phyloP scores from a whole-genome alignment of 306 rosid genomes.

The Castanea mollissima region DNA sequence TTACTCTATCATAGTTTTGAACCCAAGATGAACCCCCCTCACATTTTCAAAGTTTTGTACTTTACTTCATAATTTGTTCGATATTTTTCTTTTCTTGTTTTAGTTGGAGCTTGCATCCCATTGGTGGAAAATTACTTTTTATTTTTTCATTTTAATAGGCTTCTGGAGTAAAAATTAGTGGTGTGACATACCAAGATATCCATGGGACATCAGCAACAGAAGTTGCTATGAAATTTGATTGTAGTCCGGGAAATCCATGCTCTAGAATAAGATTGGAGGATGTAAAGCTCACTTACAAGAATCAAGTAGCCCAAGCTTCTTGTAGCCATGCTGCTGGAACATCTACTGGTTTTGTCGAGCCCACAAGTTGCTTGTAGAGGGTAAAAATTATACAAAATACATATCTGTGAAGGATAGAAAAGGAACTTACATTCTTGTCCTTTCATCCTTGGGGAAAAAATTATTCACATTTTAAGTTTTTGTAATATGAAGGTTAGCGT shows the following conservation, averaged over 20 bases:
- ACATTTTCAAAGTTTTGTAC: too few species aligned
- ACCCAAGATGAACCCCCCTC: too few species aligned
- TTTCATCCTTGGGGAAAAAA: background rate
- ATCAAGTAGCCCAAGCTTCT: slow-evolving; percentile 19
- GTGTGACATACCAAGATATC: slow-evolving; percentile 26
- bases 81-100: too few species aligned
- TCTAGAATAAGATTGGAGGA: slow-evolving; percentile 19
- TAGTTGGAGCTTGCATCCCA: too few species aligned
- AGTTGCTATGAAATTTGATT: slow-evolving; percentile 34
- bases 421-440: background rate
- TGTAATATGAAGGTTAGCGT: background rate
- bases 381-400: background rate
- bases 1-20: too few species aligned
- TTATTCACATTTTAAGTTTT: background rate
- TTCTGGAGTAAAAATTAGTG: slow-evolving; percentile 34
- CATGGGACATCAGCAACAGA: slow-evolving; percentile 35
- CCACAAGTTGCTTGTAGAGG: slow-evolving; percentile 25
- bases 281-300: slow-evolving; percentile 24
- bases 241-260: slow-evolving; percentile 31
- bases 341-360: slow-evolving; percentile 27
- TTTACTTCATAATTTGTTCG: too few species aligned
- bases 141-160: background rate
- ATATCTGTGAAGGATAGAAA: background rate
- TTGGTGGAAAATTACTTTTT: too few species aligned
- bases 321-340: slow-evolving; percentile 29